Evolutionary conservation across 805 yeast species (phyloP), one percentile per base, ranked within the genome.

Genomic region (Monosporozyma servazzii): DNA sequence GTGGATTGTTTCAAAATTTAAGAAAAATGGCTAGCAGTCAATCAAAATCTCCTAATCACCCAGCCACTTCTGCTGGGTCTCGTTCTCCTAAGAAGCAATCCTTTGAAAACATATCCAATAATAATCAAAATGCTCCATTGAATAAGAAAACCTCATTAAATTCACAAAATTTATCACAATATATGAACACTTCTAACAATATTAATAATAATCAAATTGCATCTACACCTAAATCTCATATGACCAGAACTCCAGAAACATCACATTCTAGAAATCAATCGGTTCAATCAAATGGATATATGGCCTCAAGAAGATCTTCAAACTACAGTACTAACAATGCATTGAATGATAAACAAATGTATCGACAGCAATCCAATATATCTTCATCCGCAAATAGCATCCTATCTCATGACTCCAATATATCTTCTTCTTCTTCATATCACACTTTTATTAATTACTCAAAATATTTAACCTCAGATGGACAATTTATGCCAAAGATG

Each of bases 401-500:
- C 7, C 23, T 44, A 15, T 44, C 47, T 4, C 47, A 44, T 44
- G 47, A 29, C 5, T 44, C 63, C 5, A 54, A 64, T 25, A 64
- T 68, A 2, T 65, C 65, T 33, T 62, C 62, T 7, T 58, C 68
- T 3, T 31, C 40, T n/a, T 58, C 64, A 5, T 48, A 48, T 33
- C 44, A 39, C 20, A 25, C 25, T 27, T 54, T 55, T 17, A 53
- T 66, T 1, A 65, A 60, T 47, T 51, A 66, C 27, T 52, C 61
- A 15, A 61, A 54, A 50, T 68, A 60, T 41, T 57, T 65, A 51
- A 56, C 62, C 2, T 49, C 62, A 5, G 70, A 67, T 53, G 72
- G 70, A 1, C 56, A 60, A 50, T 58, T 58, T 5, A 61, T 54
- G 54, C 66, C 86, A 47, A 90, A 86, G 49, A 83, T 78, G 60